Evolutionary conservation across 495 filamentous ascomycete species (phyloP).

Genomic region (Talaromyces ruber): DNA sequence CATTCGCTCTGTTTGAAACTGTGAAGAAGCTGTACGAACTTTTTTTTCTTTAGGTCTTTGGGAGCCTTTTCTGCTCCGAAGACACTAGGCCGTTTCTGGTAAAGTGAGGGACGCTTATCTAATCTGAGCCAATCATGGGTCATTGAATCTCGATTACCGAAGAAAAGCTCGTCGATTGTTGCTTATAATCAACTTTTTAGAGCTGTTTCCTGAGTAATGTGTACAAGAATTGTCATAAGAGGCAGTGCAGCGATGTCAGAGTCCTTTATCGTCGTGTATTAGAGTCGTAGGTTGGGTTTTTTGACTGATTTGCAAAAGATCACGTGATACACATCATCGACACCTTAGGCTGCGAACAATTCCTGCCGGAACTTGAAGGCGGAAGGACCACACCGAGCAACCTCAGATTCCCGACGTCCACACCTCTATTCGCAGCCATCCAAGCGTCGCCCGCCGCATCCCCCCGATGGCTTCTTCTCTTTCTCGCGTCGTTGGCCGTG

Average conservation of each 20-base stretch:
- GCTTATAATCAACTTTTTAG: not conserved
- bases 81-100: not conserved
- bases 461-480: constrained; percentile 58
- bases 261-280: too few species aligned
- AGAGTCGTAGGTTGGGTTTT: not conserved
- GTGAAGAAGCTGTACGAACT: not conserved
- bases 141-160: not conserved
- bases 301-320: not conserved
- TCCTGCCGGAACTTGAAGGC: not conserved
- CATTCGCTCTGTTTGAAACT: not conserved
- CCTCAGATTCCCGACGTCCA: constrained; percentile 8
- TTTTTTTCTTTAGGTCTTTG: not conserved
- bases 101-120: not conserved
- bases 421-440: constrained; percentile 26
- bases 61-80: not conserved
- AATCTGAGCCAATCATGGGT: not conserved
- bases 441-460: constrained; percentile 15
- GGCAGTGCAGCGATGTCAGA: too few species aligned
- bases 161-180: not conserved
- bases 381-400: constrained; percentile 3
- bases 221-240: not conserved
- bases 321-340: constrained; percentile 4
- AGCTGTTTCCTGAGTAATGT: not conserved
- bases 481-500: constrained; percentile 53
- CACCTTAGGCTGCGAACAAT: constrained; percentile 6